Evolutionary conservation across 345 rosid species (phyloP).

Genomic region (Linum trigynum): DNA sequence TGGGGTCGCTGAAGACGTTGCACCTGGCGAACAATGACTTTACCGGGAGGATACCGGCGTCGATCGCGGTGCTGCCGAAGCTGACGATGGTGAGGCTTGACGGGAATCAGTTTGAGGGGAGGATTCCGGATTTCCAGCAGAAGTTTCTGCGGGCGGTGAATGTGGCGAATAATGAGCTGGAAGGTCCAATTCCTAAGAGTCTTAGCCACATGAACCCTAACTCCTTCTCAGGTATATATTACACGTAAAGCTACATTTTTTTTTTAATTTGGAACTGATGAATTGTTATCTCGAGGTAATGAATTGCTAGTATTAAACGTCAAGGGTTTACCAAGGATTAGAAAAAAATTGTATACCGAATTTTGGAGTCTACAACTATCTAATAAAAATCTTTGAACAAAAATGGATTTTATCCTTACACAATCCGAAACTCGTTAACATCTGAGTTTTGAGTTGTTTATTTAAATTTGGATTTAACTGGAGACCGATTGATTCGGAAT

Average conservation of each 20-base stretch:
- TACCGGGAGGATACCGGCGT: slow-evolving; percentile 42
- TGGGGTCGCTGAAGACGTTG: slow-evolving; percentile 49
- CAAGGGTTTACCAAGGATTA: too few relatives aligned
- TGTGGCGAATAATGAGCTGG: slow-evolving; percentile 56
- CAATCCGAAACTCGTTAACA: too few relatives aligned
- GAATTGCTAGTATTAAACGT: too few relatives aligned
- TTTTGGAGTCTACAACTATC: too few relatives aligned
- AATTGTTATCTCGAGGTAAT: too few relatives aligned
- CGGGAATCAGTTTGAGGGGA: slow-evolving; percentile 50
- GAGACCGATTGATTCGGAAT: too few relatives aligned
- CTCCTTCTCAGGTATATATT: slow-evolving; percentile 45
- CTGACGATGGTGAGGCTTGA: slow-evolving; percentile 51
- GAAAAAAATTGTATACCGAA: too few relatives aligned
- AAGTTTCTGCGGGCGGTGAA: slow-evolving; percentile 27
- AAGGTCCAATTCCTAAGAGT: slow-evolving; percentile 59
- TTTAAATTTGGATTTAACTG: too few relatives aligned
- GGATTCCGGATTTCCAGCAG: slow-evolving; percentile 42
- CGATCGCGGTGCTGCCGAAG: slow-evolving; percentile 40
- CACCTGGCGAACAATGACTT: slow-evolving; percentile 49
- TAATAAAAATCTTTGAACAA: too few relatives aligned
- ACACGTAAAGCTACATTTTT: background rate
- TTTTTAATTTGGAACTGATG: background rate
- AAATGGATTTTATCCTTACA: too few relatives aligned
- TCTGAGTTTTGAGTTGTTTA: too few relatives aligned
- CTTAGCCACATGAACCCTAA: slow-evolving; percentile 32